These are phyloP conservation scores for Aphanomyces cochlioides DNA, from an alignment of 352 stramenopile species.

Conservation along the genomic window DNA sequence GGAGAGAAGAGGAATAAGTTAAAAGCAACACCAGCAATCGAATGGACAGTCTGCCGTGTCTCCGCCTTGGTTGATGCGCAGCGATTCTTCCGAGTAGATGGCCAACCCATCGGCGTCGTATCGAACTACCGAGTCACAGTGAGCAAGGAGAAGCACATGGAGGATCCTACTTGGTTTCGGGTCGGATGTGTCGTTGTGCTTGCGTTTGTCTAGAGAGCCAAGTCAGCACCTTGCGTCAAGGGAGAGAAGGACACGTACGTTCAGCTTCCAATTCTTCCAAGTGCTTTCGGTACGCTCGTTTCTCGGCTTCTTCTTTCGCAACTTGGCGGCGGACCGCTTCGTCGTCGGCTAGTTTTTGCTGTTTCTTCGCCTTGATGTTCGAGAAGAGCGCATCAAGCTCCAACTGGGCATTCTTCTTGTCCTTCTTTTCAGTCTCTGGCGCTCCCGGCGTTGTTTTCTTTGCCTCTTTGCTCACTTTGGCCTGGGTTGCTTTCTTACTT, in stretches of 20 bases:
- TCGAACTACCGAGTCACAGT: slow-evolving; percentile 44
- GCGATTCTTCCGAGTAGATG: slow-evolving; percentile 80
- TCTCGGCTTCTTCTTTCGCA: slow-evolving; percentile 20
- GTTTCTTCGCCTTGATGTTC: slow-evolving; percentile 68
- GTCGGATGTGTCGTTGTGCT: slow-evolving; percentile 58
- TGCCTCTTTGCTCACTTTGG: slow-evolving; percentile 27
- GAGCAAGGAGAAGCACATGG: slow-evolving; percentile 10
- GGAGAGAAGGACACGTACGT: slow-evolving; percentile 44
- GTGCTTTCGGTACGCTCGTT: slow-evolving; percentile 40
- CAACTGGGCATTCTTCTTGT: slow-evolving; percentile 34
- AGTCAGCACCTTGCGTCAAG: too few species aligned
- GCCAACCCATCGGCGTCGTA: slow-evolving; percentile 82
- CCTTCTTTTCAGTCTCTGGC: slow-evolving; percentile 42
- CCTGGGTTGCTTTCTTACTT: not conserved
- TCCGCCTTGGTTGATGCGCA: slow-evolving; percentile 80
- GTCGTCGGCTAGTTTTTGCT: slow-evolving; percentile 55
- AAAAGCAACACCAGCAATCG: slow-evolving; percentile 90
- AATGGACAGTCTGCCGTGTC: slow-evolving; percentile 85
- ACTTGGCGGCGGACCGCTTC: slow-evolving; percentile 39
- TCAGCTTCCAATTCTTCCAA: slow-evolving; percentile 79
- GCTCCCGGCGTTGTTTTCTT: slow-evolving; percentile 9
- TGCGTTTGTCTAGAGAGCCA: slow-evolving; percentile 51
- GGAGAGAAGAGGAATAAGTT: slow-evolving; percentile 12
- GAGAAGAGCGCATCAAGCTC: slow-evolving; percentile 82
- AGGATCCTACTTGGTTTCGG: slow-evolving; percentile 54